Evolutionary conservation across 495 filamentous ascomycete species (phyloP).

Genomic region (Aspergillus kassunensis): DNA sequence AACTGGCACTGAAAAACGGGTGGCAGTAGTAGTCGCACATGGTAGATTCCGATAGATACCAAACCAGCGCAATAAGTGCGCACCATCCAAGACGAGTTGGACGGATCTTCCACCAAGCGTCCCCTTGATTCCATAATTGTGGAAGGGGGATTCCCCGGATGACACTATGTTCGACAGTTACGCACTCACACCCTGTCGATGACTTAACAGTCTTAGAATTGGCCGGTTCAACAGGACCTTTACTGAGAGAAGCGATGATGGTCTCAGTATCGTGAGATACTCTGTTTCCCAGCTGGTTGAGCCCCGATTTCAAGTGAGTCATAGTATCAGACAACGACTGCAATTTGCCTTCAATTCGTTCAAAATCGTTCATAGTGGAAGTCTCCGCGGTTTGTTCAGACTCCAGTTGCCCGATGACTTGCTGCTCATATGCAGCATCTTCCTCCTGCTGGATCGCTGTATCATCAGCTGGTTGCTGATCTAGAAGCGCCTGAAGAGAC

Average conservation of each 20-base stretch:
- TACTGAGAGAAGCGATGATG: slow-evolving; percentile 15
- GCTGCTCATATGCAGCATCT: slow-evolving; percentile 33
- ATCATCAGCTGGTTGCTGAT: slow-evolving; percentile 31
- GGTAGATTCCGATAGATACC: slow-evolving; percentile 56
- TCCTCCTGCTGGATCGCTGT: slow-evolving; percentile 32
- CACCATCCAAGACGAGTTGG: slow-evolving; percentile 57
- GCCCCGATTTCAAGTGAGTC: slow-evolving; percentile 60
- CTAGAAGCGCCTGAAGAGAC: slow-evolving; percentile 55
- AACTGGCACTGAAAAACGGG: slow-evolving; percentile 43
- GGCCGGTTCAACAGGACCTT: background rate
- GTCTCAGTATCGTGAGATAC: slow-evolving; percentile 40
- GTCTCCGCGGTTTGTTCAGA: slow-evolving; percentile 27
- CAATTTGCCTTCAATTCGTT: slow-evolving; percentile 56
- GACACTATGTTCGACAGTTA: slow-evolving; percentile 18
- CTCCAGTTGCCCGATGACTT: slow-evolving; percentile 32
- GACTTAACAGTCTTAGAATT: slow-evolving; percentile 9
- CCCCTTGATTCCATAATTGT: slow-evolving; percentile 49
- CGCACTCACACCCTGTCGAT: slow-evolving; percentile 27
- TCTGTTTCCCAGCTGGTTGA: slow-evolving; percentile 61
- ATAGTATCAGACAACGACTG: slow-evolving; percentile 59
- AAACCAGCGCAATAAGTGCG: slow-evolving; percentile 42
- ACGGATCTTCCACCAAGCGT: slow-evolving; percentile 36
- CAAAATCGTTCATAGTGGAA: slow-evolving; percentile 47
- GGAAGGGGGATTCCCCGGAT: slow-evolving; percentile 50
- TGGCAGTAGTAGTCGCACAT: slow-evolving; percentile 63